Percentiles rank a stretch among this genome's conserved stretches.
These are phyloP conservation scores for Phytophthora hybrid DNA, from an alignment of 352 stramenopile species.

Conservation along the genomic window DNA sequence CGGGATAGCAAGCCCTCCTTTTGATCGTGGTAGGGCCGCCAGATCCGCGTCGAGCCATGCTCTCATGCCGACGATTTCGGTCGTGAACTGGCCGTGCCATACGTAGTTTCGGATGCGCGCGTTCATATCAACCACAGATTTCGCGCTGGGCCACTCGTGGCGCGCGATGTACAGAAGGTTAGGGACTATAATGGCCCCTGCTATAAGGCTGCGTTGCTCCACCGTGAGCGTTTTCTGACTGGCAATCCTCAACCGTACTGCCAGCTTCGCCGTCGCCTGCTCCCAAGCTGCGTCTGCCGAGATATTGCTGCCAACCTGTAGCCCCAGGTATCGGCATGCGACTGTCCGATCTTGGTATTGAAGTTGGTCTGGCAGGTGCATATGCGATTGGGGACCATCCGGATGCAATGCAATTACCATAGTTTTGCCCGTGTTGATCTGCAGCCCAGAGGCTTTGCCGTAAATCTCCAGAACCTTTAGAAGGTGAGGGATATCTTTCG, in stretches of 20 bases:
- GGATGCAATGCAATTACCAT: background rate
- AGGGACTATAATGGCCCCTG: background rate
- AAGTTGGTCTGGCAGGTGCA: background rate
- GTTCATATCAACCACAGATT: background rate
- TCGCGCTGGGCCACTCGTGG: background rate
- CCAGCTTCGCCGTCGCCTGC: background rate
- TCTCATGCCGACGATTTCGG: background rate
- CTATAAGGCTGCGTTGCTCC: conserved; percentile 5
- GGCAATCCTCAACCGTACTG: background rate
- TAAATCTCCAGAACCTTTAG: no score
- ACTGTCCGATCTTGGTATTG: background rate
- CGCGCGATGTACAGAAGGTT: background rate
- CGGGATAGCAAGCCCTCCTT: background rate
- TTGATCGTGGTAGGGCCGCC: background rate
- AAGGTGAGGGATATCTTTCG: no score
- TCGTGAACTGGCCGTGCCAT: background rate
- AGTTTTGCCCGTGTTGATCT: background rate
- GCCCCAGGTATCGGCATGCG: background rate
- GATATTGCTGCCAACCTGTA: background rate
- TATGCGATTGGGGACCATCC: background rate
- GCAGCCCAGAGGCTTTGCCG: no score
- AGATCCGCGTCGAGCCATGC: conserved; percentile 5
- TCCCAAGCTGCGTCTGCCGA: background rate
- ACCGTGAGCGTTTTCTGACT: background rate
- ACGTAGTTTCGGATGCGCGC: conserved; percentile 2